Evolutionary conservation across 169 alveolate species (phyloP).

Genomic region (Theileria orientalis): DNA sequence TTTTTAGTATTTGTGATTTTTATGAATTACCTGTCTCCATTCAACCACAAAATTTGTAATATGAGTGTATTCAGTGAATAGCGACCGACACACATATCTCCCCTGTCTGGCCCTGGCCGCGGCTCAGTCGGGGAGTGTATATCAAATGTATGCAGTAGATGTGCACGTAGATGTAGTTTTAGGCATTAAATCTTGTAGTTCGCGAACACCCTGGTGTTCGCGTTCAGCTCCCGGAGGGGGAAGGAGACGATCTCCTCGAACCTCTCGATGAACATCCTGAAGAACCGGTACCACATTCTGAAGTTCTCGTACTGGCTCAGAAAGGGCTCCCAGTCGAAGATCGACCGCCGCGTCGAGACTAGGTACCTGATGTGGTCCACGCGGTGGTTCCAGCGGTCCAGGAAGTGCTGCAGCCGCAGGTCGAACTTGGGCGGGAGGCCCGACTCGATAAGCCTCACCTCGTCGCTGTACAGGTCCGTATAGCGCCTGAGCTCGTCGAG

Average conservation of each 20-base stretch:
- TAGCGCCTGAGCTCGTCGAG: neutral
- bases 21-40: too few relatives aligned
- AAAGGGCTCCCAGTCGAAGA: conserved; percentile 9
- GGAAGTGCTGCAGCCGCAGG: neutral
- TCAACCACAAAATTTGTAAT: too few relatives aligned
- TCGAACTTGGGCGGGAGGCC: neutral
- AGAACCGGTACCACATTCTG: neutral
- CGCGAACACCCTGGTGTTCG: neutral
- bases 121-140: too few relatives aligned
- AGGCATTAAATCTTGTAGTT: neutral
- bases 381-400: neutral
- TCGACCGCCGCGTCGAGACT: neutral
- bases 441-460: neutral
- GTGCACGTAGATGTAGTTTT: neutral
- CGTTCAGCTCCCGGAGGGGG: neutral
- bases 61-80: too few relatives aligned
- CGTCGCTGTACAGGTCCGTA: neutral
- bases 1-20: neutral
- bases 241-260: neutral
- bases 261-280: neutral
- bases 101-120: too few relatives aligned
- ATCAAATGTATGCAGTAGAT: neutral
- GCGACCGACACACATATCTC: too few relatives aligned
- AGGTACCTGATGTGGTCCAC: neutral
- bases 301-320: neutral